Percentiles rank a stretch among this genome's conserved stretches.
Conservation (phyloP, 129 eudicot species). For the Flaveria trinervia region DNA sequence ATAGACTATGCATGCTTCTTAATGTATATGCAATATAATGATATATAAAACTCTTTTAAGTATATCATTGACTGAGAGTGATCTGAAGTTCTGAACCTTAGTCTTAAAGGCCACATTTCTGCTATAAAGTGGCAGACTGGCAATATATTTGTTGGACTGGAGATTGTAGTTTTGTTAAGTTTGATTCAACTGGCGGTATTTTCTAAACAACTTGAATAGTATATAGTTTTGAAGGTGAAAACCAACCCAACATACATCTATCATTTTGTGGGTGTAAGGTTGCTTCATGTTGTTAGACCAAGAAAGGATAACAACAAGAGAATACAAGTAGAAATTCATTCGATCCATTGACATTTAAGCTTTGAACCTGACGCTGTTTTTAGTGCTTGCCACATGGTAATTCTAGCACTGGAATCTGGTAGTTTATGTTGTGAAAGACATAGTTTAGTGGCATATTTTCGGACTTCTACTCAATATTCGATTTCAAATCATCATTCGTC, state of each 20-base stretch:
- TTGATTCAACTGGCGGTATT: neutral
- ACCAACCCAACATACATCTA: neutral
- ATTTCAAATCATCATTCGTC: neutral
- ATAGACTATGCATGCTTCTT: neutral
- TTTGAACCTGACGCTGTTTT: neutral
- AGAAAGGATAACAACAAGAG: neutral
- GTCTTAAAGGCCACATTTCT: neutral
- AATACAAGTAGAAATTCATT: neutral
- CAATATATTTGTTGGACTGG: neutral
- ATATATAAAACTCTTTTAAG: neutral
- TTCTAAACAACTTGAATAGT: neutral
- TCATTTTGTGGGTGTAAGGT: neutral
- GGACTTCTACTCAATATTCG: neutral
- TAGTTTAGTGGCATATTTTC: neutral
- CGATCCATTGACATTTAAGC: neutral
- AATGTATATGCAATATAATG: neutral
- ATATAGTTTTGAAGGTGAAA: neutral
- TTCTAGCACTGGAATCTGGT: neutral
- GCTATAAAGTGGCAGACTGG: slow-evolving; percentile 7
- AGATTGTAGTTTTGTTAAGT: neutral
- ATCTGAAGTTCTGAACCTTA: neutral
- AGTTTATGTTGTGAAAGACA: neutral
- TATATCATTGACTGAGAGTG: neutral
- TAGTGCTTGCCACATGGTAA: neutral
- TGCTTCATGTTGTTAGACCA: slow-evolving; percentile 10